phyloP scores from a whole-genome alignment of 2,329 filamentous ascomycete genomes.

The Ceratocystis destructans region DNA sequence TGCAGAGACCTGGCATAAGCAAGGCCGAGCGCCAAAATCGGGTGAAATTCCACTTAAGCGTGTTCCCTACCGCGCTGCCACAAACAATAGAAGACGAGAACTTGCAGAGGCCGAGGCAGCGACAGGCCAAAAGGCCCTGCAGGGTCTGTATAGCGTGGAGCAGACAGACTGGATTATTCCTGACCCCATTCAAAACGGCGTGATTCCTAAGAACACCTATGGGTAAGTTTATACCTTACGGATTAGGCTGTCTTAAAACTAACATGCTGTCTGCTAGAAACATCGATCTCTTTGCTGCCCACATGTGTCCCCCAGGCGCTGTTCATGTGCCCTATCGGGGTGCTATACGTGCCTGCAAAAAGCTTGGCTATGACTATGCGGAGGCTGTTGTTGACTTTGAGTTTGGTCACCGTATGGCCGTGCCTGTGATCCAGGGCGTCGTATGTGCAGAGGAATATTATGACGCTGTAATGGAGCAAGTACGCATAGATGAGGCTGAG shows the following conservation, averaged over 20 bases:
- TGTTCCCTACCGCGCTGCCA: slow-evolving; percentile 84
- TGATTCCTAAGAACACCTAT: slow-evolving; percentile 87
- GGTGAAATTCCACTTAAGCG: slow-evolving; percentile 68
- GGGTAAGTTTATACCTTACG: slow-evolving; percentile 34
- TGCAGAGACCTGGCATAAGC: slow-evolving; percentile 94
- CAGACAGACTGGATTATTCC: slow-evolving; percentile 97
- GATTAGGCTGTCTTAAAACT: slow-evolving; percentile 14
- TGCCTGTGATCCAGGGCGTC: slow-evolving; percentile 81
- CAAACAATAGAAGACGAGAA: slow-evolving; percentile 71
- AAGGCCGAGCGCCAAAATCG: slow-evolving; percentile 61
- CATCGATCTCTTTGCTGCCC: slow-evolving; percentile 86
- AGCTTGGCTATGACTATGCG: slow-evolving; percentile 73
- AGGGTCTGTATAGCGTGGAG: slow-evolving; percentile 68
- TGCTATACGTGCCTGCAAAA: slow-evolving; percentile 66
- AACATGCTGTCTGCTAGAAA: slow-evolving; percentile 37
- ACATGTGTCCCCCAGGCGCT: slow-evolving; percentile 78
- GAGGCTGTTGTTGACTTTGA: slow-evolving; percentile 95
- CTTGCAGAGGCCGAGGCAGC: slow-evolving; percentile 72
- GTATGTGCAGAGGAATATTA: slow-evolving; percentile 75
- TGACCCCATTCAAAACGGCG: slow-evolving; percentile 64
- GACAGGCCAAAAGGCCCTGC: slow-evolving; percentile 69
- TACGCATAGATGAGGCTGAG: slow-evolving; percentile 64
- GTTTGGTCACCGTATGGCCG: slow-evolving; percentile 86
- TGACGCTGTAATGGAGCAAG: slow-evolving; percentile 59
- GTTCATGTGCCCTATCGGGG: slow-evolving; percentile 71